Percentiles rank a stretch among this genome's conserved stretches.
Evolutionary conservation across 805 yeast species (phyloP).

Genomic region (Kockiozyma suomiensis): DNA sequence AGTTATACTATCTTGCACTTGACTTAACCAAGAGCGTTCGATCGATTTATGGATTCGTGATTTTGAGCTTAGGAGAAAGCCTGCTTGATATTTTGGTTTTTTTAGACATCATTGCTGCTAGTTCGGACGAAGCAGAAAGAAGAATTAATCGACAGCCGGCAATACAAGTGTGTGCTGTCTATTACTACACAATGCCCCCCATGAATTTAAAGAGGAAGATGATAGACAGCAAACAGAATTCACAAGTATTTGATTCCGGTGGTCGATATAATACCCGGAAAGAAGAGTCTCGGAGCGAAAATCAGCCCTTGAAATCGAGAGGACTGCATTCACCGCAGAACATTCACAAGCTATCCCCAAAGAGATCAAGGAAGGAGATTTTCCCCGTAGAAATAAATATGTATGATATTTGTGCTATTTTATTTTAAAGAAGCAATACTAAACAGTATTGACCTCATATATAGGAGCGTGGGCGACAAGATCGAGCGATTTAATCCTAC

Average conservation of each 20-base stretch:
- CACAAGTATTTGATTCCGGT: background rate
- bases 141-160: background rate
- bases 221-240: background rate
- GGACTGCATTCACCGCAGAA: background rate
- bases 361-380: background rate
- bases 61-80: too few species aligned
- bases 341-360: background rate
- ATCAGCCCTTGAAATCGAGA: background rate
- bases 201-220: background rate
- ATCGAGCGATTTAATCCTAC: conserved; percentile 7
- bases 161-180: background rate
- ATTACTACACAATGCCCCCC: conserved; percentile 3
- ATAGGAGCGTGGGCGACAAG: background rate
- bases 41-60: too few species aligned
- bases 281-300: background rate
- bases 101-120: too few species aligned
- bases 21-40: too few species aligned
- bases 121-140: background rate
- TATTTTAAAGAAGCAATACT: background rate
- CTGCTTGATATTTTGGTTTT: too few species aligned
- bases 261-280: background rate
- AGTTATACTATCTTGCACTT: too few species aligned
- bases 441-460: background rate
- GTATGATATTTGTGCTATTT: background rate
- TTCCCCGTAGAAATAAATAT: background rate